Base-by-base conservation (phyloP, 352 stramenopile genomes). In the Phytopythium helicoides region DNA sequence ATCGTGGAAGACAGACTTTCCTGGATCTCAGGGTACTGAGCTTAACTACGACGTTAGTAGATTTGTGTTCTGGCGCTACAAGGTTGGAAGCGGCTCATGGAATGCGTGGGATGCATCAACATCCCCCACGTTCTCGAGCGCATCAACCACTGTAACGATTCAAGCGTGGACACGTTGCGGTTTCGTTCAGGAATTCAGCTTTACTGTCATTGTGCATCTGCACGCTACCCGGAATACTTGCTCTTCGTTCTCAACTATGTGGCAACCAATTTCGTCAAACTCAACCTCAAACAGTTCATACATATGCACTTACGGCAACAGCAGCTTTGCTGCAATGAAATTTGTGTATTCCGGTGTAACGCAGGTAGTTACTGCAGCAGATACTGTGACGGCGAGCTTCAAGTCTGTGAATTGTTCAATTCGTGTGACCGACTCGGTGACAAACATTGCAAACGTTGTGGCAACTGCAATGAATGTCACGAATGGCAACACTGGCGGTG, bases 11-110 rank as follows among this genome's bases (percentile, higher is more conserved):
- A 7, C 40, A 7, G 22, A 28, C 22, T n/a, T 47, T 21, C 21
- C 40, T 11, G 28, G 28, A 33, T 33, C 28, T 21, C 21, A 47
- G 21, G 22, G 40, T 21, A 47, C 11, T 14, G 25, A 28, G 7
- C 40, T 47, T 6, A 33, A 15, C 16, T 47, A 33, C 16, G 21
- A 47, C 7, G 40, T 33, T 9, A 28, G 19, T 15, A 25, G 6
- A 23, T 47, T 18, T n/a, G 40, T 33, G 21, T 47, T 47, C 40
- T 47, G 40, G 40, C 40, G 40, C 40, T 47, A 34, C 19, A 47
- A 47, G 40, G 15, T n/a, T 14, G 40, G 40, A 16, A 33, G 19
- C 9, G 22, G 16, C 4, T 18, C 14, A 11, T 47, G 40, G 40
- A 15, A 21, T 3, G 10, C 16, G 11, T 47, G 40, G 40, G 22